These are phyloP conservation scores for Pseudomonodictys pantanalensis DNA, from an alignment of 495 filamentous ascomycete genomes.

Conservation along the genomic window DNA sequence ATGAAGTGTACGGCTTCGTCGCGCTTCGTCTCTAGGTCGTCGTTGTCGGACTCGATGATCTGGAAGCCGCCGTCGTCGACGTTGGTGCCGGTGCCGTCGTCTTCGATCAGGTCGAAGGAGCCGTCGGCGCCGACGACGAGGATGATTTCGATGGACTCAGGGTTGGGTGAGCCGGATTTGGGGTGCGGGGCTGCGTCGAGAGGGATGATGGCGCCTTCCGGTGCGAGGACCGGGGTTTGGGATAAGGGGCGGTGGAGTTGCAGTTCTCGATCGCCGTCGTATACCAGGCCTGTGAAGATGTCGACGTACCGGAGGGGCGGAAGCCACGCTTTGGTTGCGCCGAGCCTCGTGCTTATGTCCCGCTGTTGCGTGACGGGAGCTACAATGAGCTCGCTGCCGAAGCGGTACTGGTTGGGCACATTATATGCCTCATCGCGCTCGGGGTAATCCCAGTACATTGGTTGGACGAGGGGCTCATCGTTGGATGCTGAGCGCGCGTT, in stretches of 20 bases:
- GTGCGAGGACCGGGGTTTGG: slow-evolving; percentile 51
- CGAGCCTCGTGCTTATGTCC: slow-evolving; percentile 42
- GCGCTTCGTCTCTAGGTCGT: slow-evolving; percentile 12
- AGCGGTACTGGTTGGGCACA: slow-evolving; percentile 53
- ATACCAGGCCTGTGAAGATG: slow-evolving; percentile 51
- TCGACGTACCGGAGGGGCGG: slow-evolving; percentile 51
- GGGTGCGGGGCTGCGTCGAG: slow-evolving; percentile 43
- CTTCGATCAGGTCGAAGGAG: slow-evolving; percentile 45
- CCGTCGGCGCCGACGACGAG: slow-evolving; percentile 55
- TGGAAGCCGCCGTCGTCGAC: slow-evolving; percentile 30
- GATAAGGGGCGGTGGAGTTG: slow-evolving; percentile 46
- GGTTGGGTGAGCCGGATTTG: slow-evolving; percentile 46
- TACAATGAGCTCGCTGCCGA: slow-evolving; percentile 53
- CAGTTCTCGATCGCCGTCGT: slow-evolving; percentile 51
- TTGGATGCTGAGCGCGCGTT: slow-evolving; percentile 47
- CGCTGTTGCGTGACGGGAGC: slow-evolving; percentile 51
- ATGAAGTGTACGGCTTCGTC: slow-evolving; percentile 24
- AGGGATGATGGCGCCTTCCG: slow-evolving; percentile 55
- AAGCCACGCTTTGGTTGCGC: slow-evolving; percentile 50
- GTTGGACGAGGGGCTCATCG: slow-evolving; percentile 52
- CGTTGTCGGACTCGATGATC: slow-evolving; percentile 27
- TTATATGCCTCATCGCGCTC: slow-evolving; percentile 49
- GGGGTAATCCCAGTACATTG: slow-evolving; percentile 59
- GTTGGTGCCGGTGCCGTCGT: slow-evolving; percentile 32
- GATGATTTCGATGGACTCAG: slow-evolving; percentile 45